Conservation (phyloP, 108 stramenopile species). For the Skeletonema tropicum region DNA sequence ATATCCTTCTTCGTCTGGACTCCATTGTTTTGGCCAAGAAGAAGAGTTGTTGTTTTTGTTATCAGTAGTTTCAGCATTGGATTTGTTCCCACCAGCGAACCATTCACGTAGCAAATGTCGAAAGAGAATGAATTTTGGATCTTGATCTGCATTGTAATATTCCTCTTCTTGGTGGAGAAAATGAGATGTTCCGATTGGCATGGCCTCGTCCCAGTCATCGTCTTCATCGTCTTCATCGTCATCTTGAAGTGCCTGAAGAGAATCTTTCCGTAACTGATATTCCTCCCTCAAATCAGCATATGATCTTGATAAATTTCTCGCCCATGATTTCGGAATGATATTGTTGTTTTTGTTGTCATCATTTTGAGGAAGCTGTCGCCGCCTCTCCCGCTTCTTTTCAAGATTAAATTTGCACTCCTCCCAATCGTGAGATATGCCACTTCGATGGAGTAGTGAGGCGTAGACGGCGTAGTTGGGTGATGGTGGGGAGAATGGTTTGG, state of each 20-base stretch:
- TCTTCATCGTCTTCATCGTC: constrained; percentile 8
- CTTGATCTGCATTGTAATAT: constrained; percentile 24
- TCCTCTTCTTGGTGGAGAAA: constrained; percentile 2
- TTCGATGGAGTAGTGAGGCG: constrained; percentile 65
- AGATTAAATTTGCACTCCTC: constrained; percentile 33
- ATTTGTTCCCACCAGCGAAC: constrained; percentile 32
- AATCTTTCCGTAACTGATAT: constrained; percentile 14
- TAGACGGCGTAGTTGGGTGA: constrained; percentile 51
- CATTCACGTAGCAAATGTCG: constrained; percentile 71
- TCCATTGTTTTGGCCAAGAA: constrained; percentile 26
- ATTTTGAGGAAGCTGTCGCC: not conserved
- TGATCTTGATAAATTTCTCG: constrained; percentile 41
- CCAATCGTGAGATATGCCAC: constrained; percentile 67
- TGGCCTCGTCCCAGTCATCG: constrained; percentile 22
- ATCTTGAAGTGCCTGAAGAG: not conserved
- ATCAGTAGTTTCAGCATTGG: not conserved
- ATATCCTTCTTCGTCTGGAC: constrained; percentile 32
- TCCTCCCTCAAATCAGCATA: constrained; percentile 45
- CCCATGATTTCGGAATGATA: constrained; percentile 31
- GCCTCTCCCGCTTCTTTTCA: not conserved
- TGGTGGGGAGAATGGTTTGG: constrained; percentile 61
- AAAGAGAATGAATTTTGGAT: constrained; percentile 57
- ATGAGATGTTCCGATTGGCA: constrained; percentile 26
- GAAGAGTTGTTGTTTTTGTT: constrained; percentile 10
- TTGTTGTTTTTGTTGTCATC: not conserved